Evolutionary conservation across 2,329 filamentous ascomycete species (phyloP), one percentile per base, ranked within the genome.

Genomic region (Calonectria pteridis): DNA sequence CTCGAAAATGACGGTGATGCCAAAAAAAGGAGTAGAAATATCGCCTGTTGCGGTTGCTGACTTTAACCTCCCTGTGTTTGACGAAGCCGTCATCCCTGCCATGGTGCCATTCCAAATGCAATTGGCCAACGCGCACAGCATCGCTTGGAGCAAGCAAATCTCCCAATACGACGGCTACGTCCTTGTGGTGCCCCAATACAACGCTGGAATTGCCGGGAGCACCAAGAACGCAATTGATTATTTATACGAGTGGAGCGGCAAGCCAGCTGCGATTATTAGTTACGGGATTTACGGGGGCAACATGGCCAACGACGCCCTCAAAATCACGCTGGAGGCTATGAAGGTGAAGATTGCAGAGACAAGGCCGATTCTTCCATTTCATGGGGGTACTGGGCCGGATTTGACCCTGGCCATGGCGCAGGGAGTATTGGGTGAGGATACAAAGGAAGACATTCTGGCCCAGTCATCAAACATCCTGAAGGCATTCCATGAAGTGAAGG

Each of bases 221-320:
- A 82, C 90, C 63, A 93, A 93, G 84, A 93, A 92, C 78, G 90
- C 91, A 7, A 86, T 93, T 69, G 91, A 93, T 79, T 92, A 91
- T 77, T 85, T 93, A 0, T 88, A 86, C 77, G 90, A 92, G 78
- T 92, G 89, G 74, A 46, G 53, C 2, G 76, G 74, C 2, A 77
- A 78, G 31, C 59, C 74, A 2, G 76, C 67, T 5, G 18, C 70
- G 6, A 59, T 77, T 2, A 43, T 77, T 11, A 77, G 74, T 7
- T 77, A 78, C 6, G 76, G 76, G 1, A 77, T 78, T 5, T 13
- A 43, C 3, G 76, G 74, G n/a, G 76, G 76, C 1, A 67, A 10
- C 0, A 1, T 51, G 3, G 69, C 76, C 1, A 75, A 40, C 6
- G 63, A 64, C 1, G 26, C 55, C 1, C 51, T 77, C 1, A 50